Evolutionary conservation across 495 filamentous ascomycete genomes (phyloP), one percentile per base, ranked within the genome.

Genomic region (Talaromyces borbonicus): DNA sequence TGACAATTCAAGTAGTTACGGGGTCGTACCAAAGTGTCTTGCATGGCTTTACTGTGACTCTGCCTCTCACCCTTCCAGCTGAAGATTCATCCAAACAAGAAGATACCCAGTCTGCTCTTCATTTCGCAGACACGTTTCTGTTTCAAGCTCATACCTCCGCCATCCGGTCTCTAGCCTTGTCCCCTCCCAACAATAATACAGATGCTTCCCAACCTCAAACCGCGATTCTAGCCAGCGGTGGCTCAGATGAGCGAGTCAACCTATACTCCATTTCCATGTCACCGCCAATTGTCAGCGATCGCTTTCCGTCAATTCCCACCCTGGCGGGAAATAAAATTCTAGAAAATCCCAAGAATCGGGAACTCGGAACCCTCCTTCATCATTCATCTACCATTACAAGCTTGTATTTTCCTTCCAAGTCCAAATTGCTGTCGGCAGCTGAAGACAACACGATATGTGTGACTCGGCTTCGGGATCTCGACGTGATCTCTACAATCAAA

Each of bases 1-100:
- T 77, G 37, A 85, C 79, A 0, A 69, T 97, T 42, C 92, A 97
- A 59, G 82, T 99, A 46, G 73, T 96, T 40, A 85, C 88, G 16
- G 92, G 92, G 14, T 95, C 90, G 48, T 99, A 99, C 66, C 92
- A 99, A 57, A 79, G 87, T 46, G 79, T 90, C 32, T 74, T 99
- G 32, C 92, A 99, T 63, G 93, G 93, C 51, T 74, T 97, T 57
- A 87, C 85, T 1, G 90, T 83, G 5, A 77, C 78, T 48, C 65
- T 43, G 50, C 62, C 22, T 43, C 51, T 12, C 51, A 65, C 14
- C 29, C 53, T 19, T 43, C 56, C 43, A 22, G 19, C 8, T 11
- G 49, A 56, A 43, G 27, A 54, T 15, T 8, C 19, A 20, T 43
- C 59, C 27, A 43, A 56, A 5, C 12, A 53, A 44, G 6, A 51